phyloP scores from a whole-genome alignment of 768 basidiomycete genomes.

The Tricholoma bakamatsutake region DNA sequence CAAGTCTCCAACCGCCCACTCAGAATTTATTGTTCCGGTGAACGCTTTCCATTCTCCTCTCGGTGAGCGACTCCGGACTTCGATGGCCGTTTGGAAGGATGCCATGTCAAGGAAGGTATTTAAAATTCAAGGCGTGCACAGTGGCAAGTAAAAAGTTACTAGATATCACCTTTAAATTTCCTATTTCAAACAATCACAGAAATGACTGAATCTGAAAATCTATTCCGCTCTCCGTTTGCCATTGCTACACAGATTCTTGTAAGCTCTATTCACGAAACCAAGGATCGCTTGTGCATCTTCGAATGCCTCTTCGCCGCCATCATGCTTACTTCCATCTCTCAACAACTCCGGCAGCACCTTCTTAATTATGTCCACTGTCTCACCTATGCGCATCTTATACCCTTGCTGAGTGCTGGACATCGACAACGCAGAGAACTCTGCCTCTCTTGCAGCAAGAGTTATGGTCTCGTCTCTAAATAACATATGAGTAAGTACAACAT shows the following conservation, averaged over 20 bases:
- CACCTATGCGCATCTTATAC: slow-evolving; percentile 34
- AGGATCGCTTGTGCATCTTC: slow-evolving; percentile 36
- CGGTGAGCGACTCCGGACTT: slow-evolving; percentile 12
- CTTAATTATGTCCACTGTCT: slow-evolving; percentile 29
- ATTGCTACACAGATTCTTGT: slow-evolving; percentile 4
- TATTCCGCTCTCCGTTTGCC: background rate
- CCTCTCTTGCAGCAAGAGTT: slow-evolving; percentile 32
- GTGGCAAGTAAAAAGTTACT: no score
- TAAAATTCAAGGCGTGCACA: background rate
- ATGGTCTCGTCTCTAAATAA: slow-evolving; percentile 35
- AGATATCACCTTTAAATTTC: no score
- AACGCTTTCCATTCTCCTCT: slow-evolving; percentile 20
- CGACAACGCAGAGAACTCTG: slow-evolving; percentile 43
- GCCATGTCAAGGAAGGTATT: slow-evolving; percentile 24
- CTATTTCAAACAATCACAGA: no score
- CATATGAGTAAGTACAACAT: slow-evolving; percentile 1
- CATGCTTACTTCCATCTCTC: slow-evolving; percentile 17
- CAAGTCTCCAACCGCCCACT: slow-evolving; percentile 40
- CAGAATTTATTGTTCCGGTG: slow-evolving; percentile 35
- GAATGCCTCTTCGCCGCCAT: slow-evolving; percentile 19
- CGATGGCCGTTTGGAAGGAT: slow-evolving; percentile 32
- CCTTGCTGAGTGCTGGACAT: slow-evolving; percentile 47
- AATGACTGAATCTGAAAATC: background rate
- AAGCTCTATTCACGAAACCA: slow-evolving; percentile 23
- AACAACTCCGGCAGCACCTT: slow-evolving; percentile 18